These are phyloP conservation scores for Gossypium laxum DNA, from an alignment of 441 rosid species.

Conservation along the genomic window DNA sequence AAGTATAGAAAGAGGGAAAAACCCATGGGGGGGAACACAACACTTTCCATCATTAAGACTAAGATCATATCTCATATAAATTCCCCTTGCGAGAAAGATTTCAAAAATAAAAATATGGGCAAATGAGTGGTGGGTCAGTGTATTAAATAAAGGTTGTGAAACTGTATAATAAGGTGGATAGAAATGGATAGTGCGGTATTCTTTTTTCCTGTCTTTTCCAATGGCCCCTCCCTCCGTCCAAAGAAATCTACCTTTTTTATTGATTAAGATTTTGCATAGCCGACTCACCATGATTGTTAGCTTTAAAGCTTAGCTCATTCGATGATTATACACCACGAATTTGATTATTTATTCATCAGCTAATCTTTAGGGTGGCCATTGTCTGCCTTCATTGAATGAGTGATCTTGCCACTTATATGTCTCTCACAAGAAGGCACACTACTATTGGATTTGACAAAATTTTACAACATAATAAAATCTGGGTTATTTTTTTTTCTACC, in stretches of 20 bases:
- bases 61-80: slow-evolving; percentile 10
- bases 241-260: not conserved
- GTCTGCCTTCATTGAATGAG: not conserved
- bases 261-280: not conserved
- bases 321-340: not conserved
- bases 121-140: not conserved
- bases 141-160: not conserved
- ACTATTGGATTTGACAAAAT: not conserved
- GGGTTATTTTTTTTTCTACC: not conserved
- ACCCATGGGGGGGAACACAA: not conserved
- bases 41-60: slow-evolving; percentile 8
- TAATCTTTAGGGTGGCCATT: not conserved
- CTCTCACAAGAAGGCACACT: not conserved
- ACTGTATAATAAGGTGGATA: slow-evolving; percentile 12
- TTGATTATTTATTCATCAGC: not conserved
- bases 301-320: not conserved
- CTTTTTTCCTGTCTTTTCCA: not conserved
- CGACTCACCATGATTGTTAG: not conserved
- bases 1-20: not conserved
- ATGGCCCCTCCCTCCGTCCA: not conserved
- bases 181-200: not conserved
- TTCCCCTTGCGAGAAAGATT: not conserved
- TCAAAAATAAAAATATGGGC: not conserved
- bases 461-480: not conserved
- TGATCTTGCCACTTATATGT: too few relatives aligned